phyloP scores from a whole-genome alignment of 805 yeast genomes.

The Candida silvicultrix region DNA sequence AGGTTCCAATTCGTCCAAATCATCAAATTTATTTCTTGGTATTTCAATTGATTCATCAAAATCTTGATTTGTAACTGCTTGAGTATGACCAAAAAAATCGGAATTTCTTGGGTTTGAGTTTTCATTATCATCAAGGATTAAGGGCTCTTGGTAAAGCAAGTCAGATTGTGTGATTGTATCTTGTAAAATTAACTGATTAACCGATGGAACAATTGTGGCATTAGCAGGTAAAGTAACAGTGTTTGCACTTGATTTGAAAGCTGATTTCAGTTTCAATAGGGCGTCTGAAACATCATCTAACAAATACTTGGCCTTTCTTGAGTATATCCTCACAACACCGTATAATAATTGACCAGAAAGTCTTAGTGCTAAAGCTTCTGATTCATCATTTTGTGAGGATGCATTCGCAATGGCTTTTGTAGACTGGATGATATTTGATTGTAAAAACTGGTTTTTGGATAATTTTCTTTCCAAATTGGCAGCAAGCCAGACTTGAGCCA shows the following conservation, averaged over 20 bases:
- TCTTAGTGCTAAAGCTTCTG: conserved; percentile 67
- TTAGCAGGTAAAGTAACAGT: conserved; percentile 53
- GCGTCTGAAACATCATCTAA: conserved; percentile 81
- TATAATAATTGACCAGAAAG: conserved; percentile 80
- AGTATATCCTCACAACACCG: conserved; percentile 83
- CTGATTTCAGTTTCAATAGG: conserved; percentile 59
- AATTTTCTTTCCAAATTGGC: conserved; percentile 79
- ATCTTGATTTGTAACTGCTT: conserved; percentile 15
- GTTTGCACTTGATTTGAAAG: conserved; percentile 42
- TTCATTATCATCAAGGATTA: conserved; percentile 25
- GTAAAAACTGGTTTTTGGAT: conserved; percentile 63
- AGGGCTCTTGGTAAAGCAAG: conserved; percentile 60
- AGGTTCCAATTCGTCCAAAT: conserved; percentile 22
- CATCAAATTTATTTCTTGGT: conserved; percentile 43
- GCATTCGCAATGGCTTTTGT: conserved; percentile 55
- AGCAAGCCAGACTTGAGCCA: conserved; percentile 90
- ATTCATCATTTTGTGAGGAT: conserved; percentile 24
- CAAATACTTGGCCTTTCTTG: conserved; percentile 76
- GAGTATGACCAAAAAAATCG: conserved; percentile 11
- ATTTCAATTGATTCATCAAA: conserved; percentile 61
- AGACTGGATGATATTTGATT: conserved; percentile 64
- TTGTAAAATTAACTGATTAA: conserved; percentile 54
- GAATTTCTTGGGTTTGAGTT: conserved; percentile 12
- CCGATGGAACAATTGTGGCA: conserved; percentile 53
- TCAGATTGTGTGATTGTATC: conserved; percentile 80